Evolutionary conservation across 495 filamentous ascomycete species (phyloP), one percentile per base, ranked within the genome.

Genomic region (Aspergillus campestris): DNA sequence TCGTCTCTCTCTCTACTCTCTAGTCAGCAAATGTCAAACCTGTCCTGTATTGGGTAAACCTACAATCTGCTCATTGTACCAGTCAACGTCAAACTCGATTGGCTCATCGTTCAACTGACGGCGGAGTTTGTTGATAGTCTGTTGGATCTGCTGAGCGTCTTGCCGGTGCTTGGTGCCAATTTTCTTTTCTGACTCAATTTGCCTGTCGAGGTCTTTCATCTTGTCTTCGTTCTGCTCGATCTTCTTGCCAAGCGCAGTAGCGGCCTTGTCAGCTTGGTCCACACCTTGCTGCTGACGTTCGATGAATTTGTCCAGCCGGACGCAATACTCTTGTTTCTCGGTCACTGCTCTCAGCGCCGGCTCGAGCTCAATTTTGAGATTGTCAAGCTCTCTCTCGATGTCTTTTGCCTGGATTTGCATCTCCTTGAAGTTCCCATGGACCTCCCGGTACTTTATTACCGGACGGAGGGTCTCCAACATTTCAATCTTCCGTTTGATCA

Each of bases 341-440:
- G 79, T 81, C 28, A 86, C 75, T 2, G 80, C 78, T 52, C 72
- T 53, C 42, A 94, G 53, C 1, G 80, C 74, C 42, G 92, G 92
- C 24, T 78, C 80, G 3, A 82, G 69, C 15, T 83, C 75, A 0
- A 65, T 38, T 52, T 84, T 62, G 11, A 95, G 64, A 15, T 67
- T 61, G 34, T 70, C 65, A 1, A 87, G 65, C 41, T 81, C 75
- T 8, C 48, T 53, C 32, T 73, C 54, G 0, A 79, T 69, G 1
- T 62, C 62, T 34, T 67, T 67, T 49, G 59, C 72, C 34, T 54
- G 67, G 27, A 62, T 46, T 55, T 80, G 81, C 55, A 73, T 36
- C 47, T 72, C 58, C 8, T 67, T 62, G 28, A 53, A 56, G 1
- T 50, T 38, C 1, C 36, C 27, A 14, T 61, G 53, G 47, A 71